A percentile compares a stretch with the other conserved stretches of the same genome.
These are phyloP conservation scores for Blastocystis sp. DNA, from an alignment of 352 stramenopile genomes.

Conservation along the genomic window DNA sequence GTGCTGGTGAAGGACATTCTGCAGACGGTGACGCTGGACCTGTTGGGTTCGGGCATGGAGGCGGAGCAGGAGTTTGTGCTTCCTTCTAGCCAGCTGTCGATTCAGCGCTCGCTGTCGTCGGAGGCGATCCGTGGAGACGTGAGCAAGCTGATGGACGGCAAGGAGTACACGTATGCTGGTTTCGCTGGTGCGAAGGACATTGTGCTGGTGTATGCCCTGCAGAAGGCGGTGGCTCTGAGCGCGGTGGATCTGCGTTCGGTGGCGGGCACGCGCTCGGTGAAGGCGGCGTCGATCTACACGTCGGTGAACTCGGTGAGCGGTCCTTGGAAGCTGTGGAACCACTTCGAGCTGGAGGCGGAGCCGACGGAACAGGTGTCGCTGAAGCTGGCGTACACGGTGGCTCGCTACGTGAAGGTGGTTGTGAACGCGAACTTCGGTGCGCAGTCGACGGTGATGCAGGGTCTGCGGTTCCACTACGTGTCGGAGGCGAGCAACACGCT, in stretches of 20 bases:
- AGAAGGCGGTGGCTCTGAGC: constrained; percentile 19
- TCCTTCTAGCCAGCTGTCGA: background rate
- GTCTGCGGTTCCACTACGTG: constrained; percentile 36
- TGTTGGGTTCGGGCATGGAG: background rate
- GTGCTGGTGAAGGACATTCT: background rate
- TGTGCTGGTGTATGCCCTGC: background rate
- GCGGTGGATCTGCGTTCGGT: background rate
- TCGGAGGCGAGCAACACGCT: background rate
- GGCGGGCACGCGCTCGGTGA: constrained; percentile 8
- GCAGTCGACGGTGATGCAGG: background rate
- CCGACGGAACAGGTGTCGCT: background rate
- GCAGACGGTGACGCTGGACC: background rate
- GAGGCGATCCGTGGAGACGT: background rate
- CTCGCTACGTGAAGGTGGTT: constrained; percentile 30
- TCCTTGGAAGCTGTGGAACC: constrained; percentile 32
- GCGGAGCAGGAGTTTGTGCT: background rate
- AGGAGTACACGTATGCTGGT: constrained; percentile 27
- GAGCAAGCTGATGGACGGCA: background rate
- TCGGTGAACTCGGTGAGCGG: constrained; percentile 1
- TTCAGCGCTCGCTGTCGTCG: background rate
- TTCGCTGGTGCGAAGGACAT: constrained; percentile 9
- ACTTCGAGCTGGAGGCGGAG: background rate
- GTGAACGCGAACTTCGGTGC: constrained; percentile 54
- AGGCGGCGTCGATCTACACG: background rate
- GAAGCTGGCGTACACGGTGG: background rate